These are phyloP conservation scores for Hemisphaericaspora lyxosophila DNA, from an alignment of 1,139 yeast genomes.

Conservation along the genomic window DNA sequence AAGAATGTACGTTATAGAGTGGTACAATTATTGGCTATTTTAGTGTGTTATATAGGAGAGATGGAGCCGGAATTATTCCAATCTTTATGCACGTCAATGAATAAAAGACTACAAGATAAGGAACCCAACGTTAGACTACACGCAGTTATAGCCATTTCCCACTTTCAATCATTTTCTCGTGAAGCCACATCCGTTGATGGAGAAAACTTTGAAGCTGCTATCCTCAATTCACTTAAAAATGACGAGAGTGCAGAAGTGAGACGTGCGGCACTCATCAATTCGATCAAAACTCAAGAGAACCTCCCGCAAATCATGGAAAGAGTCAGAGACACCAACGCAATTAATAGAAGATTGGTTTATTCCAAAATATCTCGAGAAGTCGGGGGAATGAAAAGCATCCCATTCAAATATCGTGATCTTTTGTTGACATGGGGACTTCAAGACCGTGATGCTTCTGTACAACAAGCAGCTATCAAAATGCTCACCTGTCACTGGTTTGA, in stretches of 20 bases:
- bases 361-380: slow-evolving; percentile 67
- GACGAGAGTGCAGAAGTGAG: slow-evolving; percentile 91
- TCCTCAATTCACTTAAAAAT: slow-evolving; percentile 60
- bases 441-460: slow-evolving; percentile 78
- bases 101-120: slow-evolving; percentile 69
- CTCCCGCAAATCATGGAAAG: slow-evolving; percentile 69
- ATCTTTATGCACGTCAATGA: slow-evolving; percentile 58
- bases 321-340: slow-evolving; percentile 74
- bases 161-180: slow-evolving; percentile 61
- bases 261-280: slow-evolving; percentile 74
- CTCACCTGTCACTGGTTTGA: slow-evolving; percentile 73
- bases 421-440: slow-evolving; percentile 80
- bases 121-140: slow-evolving; percentile 79
- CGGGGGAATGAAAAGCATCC: slow-evolving; percentile 62
- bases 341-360: slow-evolving; percentile 72
- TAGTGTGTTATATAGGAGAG: slow-evolving; percentile 73
- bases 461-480: slow-evolving; percentile 70
- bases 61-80: slow-evolving; percentile 73
- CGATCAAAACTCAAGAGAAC: slow-evolving; percentile 56
- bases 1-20: slow-evolving; percentile 78
- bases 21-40: slow-evolving; percentile 72
- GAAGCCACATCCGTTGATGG: background rate
- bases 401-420: slow-evolving; percentile 60
- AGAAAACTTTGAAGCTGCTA: slow-evolving; percentile 8
- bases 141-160: slow-evolving; percentile 76